These are phyloP conservation scores for Prunus salicina DNA, from an alignment of 306 rosid species.

Conservation along the genomic window DNA sequence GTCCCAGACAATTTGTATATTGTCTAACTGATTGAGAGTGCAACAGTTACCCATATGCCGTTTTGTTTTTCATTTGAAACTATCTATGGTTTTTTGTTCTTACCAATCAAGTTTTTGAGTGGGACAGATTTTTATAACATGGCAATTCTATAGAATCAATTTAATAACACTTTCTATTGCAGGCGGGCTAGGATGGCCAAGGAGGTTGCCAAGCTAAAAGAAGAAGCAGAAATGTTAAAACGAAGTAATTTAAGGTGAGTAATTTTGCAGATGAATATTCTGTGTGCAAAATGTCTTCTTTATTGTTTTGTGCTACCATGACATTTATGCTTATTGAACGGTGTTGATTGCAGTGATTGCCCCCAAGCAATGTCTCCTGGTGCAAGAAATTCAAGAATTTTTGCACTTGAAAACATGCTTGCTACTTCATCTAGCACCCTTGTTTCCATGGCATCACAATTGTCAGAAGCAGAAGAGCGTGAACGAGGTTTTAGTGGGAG, in stretches of 20 bases:
- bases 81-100: no score
- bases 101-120: no score
- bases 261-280: neutral
- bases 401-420: conserved; percentile 91
- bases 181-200: conserved; percentile 62
- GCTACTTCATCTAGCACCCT: conserved; percentile 71
- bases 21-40: no score
- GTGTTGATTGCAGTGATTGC: conserved; percentile 39
- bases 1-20: no score
- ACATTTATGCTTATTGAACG: conserved; percentile 9
- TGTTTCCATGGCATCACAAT: conserved; percentile 91
- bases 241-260: conserved; percentile 35
- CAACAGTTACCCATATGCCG: no score
- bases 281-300: neutral
- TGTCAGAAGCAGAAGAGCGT: conserved; percentile 95
- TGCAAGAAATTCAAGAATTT: conserved; percentile 88
- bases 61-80: no score
- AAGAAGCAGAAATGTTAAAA: conserved; percentile 33
- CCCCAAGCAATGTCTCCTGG: conserved; percentile 76
- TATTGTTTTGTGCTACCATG: conserved; percentile 4
- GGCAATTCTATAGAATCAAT: neutral
- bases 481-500: conserved; percentile 82
- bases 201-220: conserved; percentile 45
- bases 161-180: conserved; percentile 17
- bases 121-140: no score